Evolutionary conservation across 805 yeast genomes (phyloP).

Genomic region (Helenozyma rhizophorensis): DNA sequence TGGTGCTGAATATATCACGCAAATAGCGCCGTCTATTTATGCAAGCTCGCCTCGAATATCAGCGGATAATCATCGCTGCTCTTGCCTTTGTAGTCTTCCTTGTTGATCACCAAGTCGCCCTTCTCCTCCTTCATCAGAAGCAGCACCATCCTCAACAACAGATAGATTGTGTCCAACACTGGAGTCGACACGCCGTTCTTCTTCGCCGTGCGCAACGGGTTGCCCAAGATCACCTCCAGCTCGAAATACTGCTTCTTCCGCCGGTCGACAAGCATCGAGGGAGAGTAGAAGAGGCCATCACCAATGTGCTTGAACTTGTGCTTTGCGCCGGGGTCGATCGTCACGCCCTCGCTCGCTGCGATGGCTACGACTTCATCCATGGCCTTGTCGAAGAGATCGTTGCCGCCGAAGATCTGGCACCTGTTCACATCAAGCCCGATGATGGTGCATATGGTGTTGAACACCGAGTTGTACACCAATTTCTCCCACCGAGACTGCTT

Average conservation of each 20-base stretch:
- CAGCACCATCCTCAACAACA: conserved; percentile 58
- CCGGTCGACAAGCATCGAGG: conserved; percentile 71
- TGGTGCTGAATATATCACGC: conserved; percentile 40
- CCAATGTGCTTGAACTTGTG: conserved; percentile 48
- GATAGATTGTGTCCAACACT: conserved; percentile 51
- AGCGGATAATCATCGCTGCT: conserved; percentile 15
- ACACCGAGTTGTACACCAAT: conserved; percentile 31
- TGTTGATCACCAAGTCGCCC: conserved; percentile 29
- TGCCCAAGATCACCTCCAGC: conserved; percentile 68
- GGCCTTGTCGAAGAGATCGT: conserved; percentile 45
- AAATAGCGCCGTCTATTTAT: background rate
- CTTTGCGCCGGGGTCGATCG: conserved; percentile 46
- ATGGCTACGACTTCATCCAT: conserved; percentile 63
- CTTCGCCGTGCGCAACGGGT: conserved; percentile 37
- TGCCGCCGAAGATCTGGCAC: conserved; percentile 32
- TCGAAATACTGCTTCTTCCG: conserved; percentile 66
- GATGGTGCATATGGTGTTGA: conserved; percentile 33
- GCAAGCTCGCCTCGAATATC: conserved; percentile 9
- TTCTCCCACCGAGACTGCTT: conserved; percentile 37
- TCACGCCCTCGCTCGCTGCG: conserved; percentile 66
- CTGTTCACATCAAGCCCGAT: conserved; percentile 31
- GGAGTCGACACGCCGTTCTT: conserved; percentile 44
- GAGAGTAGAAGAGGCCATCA: conserved; percentile 44
- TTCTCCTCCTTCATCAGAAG: conserved; percentile 53
- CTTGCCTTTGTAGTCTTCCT: conserved; percentile 8